A percentile compares a stretch with the other conserved stretches of the same genome.
These are phyloP conservation scores for Arthrocladium fulminans DNA, from an alignment of 2,329 filamentous ascomycete genomes.

Conservation along the genomic window DNA sequence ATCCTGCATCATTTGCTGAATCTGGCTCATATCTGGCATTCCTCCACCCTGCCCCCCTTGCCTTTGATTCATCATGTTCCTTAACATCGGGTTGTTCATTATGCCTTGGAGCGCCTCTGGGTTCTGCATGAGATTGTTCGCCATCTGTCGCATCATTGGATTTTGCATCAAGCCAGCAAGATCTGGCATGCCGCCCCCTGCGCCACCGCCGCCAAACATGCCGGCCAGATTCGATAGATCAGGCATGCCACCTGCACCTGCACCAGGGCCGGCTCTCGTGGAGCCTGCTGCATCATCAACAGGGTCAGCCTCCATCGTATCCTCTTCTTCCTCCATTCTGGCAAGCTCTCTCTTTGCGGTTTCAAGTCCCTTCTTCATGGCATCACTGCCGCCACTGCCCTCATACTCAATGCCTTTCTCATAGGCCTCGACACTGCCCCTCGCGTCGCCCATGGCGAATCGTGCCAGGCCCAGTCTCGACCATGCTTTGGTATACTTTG, in stretches of 20 bases:
- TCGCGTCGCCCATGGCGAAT: conserved; percentile 83
- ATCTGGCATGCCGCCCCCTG: conserved; percentile 76
- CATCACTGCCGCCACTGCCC: conserved; percentile 85
- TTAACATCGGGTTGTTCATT: conserved; percentile 85
- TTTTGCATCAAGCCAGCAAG: conserved; percentile 84
- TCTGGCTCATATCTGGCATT: conserved; percentile 66
- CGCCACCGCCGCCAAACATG: conserved; percentile 58
- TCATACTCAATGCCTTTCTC: conserved; percentile 85
- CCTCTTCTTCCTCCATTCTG: conserved; percentile 57
- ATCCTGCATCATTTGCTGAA: conserved; percentile 73
- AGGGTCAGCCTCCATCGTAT: conserved; percentile 42
- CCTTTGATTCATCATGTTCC: conserved; percentile 69
- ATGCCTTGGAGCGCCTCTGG: conserved; percentile 83
- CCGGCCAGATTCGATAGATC: conserved; percentile 61
- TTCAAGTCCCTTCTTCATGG: conserved; percentile 95
- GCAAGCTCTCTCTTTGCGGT: conserved; percentile 82
- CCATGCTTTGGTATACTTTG: conserved; percentile 96
- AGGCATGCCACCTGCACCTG: conserved; percentile 48
- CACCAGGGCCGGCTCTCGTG: conserved; percentile 30
- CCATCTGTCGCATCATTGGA: conserved; percentile 97
- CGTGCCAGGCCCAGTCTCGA: conserved; percentile 81
- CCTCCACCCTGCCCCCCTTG: conserved; percentile 53
- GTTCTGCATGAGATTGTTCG: conserved; percentile 94
- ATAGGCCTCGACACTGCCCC: conserved; percentile 92
- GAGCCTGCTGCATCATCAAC: conserved; percentile 43